Evolutionary conservation across 2,329 filamentous ascomycete species (phyloP), one percentile per base, ranked within the genome.

Genomic region (Aurifilum marmelostoma): DNA sequence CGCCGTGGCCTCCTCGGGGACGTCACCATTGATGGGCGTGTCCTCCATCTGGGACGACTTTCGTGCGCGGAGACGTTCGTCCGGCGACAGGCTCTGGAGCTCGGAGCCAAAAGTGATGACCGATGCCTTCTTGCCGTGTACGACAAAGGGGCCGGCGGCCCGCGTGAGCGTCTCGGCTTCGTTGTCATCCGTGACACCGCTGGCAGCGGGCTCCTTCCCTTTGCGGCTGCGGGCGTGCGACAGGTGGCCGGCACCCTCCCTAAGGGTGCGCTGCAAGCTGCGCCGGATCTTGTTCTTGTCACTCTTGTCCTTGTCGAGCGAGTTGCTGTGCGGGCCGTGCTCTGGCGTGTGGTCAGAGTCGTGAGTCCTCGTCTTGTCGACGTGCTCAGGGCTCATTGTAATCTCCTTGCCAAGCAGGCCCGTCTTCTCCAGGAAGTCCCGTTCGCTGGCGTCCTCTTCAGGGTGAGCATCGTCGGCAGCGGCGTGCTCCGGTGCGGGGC

Each of bases 61-160:
- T 67, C 89, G 86, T 63, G 90, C 82, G 68, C 89, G 87, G 56
- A 93, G 81, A 50, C 90, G 88, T 75, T 94, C 91, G 71, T 95
- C 92, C 0, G 89, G 85, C 0, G 90, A 86, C 80, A 94, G 88
- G 69, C 87, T 91, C 75, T 95, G 91, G 82, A 97, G 90, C 74
- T 97, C 95, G n/a, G 90, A 89, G 11, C 94, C 94, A 77, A 99
- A 97, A n/a, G 93, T 97, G 73, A 99, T 93, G 67, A 99, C 92
- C 0, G 94, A 97, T 2, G 96, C 96, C 80, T 99, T 98, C 83
- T 98, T 99, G 71, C 96, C 95, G 76, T 99, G 96, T 4, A 99
- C 90, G 4, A 96, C 97, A 78, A 99, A 99, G 75, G 93, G 97
- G 6, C 93, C 93, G 16, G 92, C 89, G 16, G 91, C 91, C 62